phyloP scores from a whole-genome alignment of 345 rosid species.

The Ailanthus altissimus region DNA sequence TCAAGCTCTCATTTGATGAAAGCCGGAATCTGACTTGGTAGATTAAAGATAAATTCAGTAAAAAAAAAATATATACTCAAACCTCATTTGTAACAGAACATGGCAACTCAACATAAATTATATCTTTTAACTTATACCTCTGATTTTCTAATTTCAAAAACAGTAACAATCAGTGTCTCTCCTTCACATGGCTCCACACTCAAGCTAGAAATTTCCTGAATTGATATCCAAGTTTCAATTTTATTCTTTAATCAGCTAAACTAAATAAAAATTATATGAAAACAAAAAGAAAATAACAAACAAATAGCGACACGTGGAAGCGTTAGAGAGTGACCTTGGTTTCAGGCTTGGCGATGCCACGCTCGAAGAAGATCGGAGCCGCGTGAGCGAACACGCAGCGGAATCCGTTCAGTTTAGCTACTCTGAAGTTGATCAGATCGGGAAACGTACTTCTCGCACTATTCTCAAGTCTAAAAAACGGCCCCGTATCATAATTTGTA shows the following conservation, averaged over 20 bases:
- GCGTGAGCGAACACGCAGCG: constrained; percentile 82
- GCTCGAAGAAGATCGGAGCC: constrained; percentile 92
- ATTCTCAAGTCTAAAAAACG: constrained; percentile 45
- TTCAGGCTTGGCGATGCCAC: constrained; percentile 85
- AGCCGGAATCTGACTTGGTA: constrained; percentile 67
- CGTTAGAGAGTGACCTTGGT: constrained; percentile 56
- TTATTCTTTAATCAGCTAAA: background rate
- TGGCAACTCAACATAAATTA: background rate
- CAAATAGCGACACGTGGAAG: background rate
- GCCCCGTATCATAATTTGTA: constrained; percentile 5
- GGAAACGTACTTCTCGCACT: constrained; percentile 95
- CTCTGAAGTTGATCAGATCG: constrained; percentile 70
- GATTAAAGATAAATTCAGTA: constrained; percentile 4
- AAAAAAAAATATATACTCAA: background rate
- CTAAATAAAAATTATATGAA: background rate
- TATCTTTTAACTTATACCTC: constrained; percentile 48
- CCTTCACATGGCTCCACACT: constrained; percentile 81
- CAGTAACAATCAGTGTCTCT: constrained; percentile 73
- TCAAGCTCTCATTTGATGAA: constrained; percentile 83
- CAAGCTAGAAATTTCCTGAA: constrained; percentile 89
- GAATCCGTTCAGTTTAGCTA: constrained; percentile 71
- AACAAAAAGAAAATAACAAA: no score
- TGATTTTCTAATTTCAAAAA: constrained; percentile 67
- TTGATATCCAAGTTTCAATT: constrained; percentile 11
- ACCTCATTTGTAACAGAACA: background rate